Conservation (phyloP, 2,329 filamentous ascomycete genomes). For the Fusarium camptoceras region DNA sequence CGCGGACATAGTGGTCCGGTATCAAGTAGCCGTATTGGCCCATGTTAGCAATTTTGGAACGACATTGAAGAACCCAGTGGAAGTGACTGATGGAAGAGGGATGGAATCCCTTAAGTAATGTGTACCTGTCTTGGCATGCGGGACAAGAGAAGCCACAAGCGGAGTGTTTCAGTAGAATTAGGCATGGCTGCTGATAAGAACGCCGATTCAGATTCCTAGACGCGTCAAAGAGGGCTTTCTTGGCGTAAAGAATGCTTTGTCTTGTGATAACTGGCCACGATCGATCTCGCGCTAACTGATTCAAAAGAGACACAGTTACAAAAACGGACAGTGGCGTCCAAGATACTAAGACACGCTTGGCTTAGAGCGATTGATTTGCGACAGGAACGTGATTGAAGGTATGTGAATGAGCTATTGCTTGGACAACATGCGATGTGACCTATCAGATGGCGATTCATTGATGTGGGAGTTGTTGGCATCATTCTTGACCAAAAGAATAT, state of each 20-base stretch:
- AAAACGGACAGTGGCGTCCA: slow-evolving; percentile 11
- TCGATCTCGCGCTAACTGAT: not conserved
- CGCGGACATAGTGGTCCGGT: slow-evolving; percentile 40
- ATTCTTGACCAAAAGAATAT: not conserved
- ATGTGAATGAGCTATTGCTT: not conserved
- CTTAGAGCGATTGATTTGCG: not conserved
- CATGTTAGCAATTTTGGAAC: not conserved
- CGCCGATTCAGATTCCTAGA: not conserved
- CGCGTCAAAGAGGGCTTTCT: not conserved
- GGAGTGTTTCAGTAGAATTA: not conserved
- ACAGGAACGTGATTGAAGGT: not conserved
- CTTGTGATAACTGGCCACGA: no score
- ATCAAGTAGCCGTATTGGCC: slow-evolving; percentile 42
- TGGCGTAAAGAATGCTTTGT: not conserved
- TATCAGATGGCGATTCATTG: not conserved
- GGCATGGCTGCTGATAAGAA: not conserved
- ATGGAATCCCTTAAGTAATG: not conserved
- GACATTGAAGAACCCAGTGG: not conserved
- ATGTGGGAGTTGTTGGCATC: not conserved
- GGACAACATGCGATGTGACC: not conserved
- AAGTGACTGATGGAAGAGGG: not conserved
- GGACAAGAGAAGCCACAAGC: not conserved
- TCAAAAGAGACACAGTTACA: not conserved
- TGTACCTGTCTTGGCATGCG: not conserved
- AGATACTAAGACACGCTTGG: not conserved